Percentiles rank a stretch among this genome's conserved stretches.
Evolutionary conservation across 140 eudicot species (phyloP).

Genomic region (Ambrosia hybrid): DNA sequence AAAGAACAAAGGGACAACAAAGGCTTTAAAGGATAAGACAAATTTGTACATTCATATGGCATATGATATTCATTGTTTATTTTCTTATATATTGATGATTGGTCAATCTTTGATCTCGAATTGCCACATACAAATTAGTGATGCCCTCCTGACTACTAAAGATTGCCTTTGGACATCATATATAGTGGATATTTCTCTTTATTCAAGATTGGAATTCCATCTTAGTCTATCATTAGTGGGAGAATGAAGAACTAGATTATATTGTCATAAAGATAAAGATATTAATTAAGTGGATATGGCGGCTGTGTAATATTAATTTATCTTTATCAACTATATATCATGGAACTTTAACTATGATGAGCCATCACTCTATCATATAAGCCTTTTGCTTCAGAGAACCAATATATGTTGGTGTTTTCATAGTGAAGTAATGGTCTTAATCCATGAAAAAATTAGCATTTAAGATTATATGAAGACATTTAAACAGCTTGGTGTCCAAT

Average conservation of each 20-base stretch:
- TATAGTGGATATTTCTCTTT: constrained; percentile 19
- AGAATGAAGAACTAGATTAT: constrained; percentile 20
- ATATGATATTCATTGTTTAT: constrained; percentile 1
- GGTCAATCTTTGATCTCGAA: constrained; percentile 22
- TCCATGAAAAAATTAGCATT: too few species aligned
- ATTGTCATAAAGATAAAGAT: constrained; percentile 10
- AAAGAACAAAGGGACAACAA: constrained; percentile 27
- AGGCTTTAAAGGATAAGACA: constrained; percentile 32
- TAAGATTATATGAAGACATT: too few species aligned
- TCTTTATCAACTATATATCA: constrained; percentile 13
- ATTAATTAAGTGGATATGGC: constrained; percentile 20
- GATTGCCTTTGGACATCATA: constrained; percentile 36
- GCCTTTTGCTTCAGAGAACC: constrained; percentile 23
- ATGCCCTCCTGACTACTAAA: constrained; percentile 35
- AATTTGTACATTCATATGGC: constrained; percentile 31
- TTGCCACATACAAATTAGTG: constrained; percentile 38
- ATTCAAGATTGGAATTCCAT: too few species aligned
- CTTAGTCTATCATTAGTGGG: constrained; percentile 18
- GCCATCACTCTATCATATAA: neutral
- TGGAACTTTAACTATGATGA: constrained; percentile 12
- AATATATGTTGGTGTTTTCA: neutral
- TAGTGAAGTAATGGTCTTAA: too few species aligned
- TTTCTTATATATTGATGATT: neutral
- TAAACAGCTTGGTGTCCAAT: too few species aligned
- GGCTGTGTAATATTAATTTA: constrained; percentile 1